Evolutionary conservation across 306 rosid genomes (phyloP), one percentile per base, ranked within the genome.

Genomic region (Rosa rugosa): DNA sequence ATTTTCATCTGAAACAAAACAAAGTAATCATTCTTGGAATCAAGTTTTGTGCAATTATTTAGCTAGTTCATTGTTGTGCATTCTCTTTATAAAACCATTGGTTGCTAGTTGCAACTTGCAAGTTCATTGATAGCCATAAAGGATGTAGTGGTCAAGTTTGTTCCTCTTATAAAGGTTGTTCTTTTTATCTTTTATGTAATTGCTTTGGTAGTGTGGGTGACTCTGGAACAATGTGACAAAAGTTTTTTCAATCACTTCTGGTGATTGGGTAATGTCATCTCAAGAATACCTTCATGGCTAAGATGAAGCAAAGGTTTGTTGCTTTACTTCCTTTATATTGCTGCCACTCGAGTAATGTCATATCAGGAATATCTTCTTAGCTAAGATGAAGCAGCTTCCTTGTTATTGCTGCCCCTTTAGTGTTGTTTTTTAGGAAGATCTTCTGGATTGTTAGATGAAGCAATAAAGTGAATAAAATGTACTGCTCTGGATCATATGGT

Each of bases 231-330:
- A 36, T 65, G 46, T 65, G 45, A 34, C 46, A 65, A 65, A 38
- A 40, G 23, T 38, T 7, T 38, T 18, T 36, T 17, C 71, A 36
- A 3, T 38, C 47, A 66, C 71, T 66, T 40, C 69, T 31, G 42
- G 18, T 42, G 5, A 7, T 40, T 66, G 47, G 22, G 71, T 66
- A 40, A 11, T 69, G 51, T 42, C 53, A 41, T 69, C 17, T 69
- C 34, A 42, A n/a, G 36, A 69, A 22, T 41, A n/a, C 42, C 53
- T 42, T 68, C 53, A 17, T 69, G 53, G 31, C 18, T 42, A 69
- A 8, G 72, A 41, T n/a, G 51, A 68, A 68, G 72, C 72, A 41
- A 63, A 63, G 38, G 69, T 63, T 63, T 63, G n/a, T 63, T 64
- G 44, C 12, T 64, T 64, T 64, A 3, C 51, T 42, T 42, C 34